Percentiles rank a stretch among this genome's conserved stretches.
Conservation (phyloP, 495 filamentous ascomycete genomes). For the Immersiella caudata region DNA sequence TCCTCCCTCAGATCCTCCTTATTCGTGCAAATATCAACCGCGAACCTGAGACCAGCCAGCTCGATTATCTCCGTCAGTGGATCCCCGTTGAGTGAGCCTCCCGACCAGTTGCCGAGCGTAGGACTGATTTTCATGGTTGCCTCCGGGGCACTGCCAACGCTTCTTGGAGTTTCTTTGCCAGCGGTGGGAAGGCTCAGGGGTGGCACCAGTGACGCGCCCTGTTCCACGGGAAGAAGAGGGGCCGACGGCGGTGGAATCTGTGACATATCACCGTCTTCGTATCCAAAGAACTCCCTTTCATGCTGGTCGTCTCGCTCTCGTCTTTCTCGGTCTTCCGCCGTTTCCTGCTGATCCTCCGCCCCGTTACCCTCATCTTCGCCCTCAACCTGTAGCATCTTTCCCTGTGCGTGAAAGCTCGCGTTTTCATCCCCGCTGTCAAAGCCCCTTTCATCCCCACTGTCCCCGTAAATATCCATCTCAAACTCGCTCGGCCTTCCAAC, state of each 20-base stretch:
- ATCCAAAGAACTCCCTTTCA: constrained; percentile 12
- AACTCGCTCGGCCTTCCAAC: neutral
- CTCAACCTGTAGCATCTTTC: neutral
- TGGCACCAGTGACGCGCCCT: neutral
- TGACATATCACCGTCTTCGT: neutral
- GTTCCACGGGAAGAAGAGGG: neutral
- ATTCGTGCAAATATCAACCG: constrained; percentile 26
- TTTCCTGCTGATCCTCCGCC: neutral
- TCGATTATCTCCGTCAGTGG: neutral
- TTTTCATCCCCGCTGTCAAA: neutral
- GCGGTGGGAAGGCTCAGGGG: neutral
- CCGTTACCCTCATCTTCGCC: neutral
- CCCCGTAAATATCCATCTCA: neutral
- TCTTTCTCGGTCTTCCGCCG: neutral
- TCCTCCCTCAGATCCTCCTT: neutral
- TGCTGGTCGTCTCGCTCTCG: neutral
- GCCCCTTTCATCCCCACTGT: neutral
- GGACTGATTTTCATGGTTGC: constrained; percentile 34
- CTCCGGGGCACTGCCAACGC: constrained; percentile 17
- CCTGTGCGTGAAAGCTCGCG: neutral
- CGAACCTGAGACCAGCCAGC: constrained; percentile 32
- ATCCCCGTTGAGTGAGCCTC: neutral
- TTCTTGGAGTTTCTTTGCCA: neutral
- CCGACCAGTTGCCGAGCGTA: constrained; percentile 30
- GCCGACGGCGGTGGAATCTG: neutral